Evolutionary conservation across 2,329 filamentous ascomycete species (phyloP).

Genomic region (Chrysoporthe puriensis): DNA sequence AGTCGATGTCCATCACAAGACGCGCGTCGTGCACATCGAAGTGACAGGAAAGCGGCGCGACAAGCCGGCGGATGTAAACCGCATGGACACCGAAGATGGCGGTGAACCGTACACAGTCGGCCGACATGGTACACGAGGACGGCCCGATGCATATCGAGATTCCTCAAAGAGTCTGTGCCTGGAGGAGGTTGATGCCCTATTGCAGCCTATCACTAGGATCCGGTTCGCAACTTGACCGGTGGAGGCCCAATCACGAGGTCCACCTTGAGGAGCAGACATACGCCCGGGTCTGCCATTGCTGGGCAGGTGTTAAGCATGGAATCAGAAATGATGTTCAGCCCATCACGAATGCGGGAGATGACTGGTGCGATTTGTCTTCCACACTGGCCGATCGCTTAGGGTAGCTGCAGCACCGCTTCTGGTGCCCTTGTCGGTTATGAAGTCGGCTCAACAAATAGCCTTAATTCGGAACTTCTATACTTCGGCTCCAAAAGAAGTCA

Average conservation of each 20-base stretch:
- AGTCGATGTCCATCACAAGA: neutral
- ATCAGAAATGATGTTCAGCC: slow-evolving; percentile 22
- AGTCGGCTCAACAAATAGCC: neutral
- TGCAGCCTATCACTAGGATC: slow-evolving; percentile 10
- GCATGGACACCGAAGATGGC: neutral
- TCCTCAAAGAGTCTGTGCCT: too few relatives aligned
- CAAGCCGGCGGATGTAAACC: slow-evolving; percentile 7
- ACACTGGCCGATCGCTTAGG: slow-evolving; percentile 9
- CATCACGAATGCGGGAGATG: neutral
- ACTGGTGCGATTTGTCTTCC: slow-evolving; percentile 19
- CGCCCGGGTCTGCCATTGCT: neutral
- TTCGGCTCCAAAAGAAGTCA: slow-evolving; percentile 4
- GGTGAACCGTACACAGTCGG: neutral
- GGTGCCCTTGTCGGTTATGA: neutral
- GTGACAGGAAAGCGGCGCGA: slow-evolving; percentile 12
- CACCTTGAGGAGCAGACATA: neutral
- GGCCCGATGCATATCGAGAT: neutral
- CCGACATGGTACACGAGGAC: neutral
- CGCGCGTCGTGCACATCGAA: slow-evolving; percentile 2
- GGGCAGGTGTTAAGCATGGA: slow-evolving; percentile 8
- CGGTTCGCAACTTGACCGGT: slow-evolving; percentile 4
- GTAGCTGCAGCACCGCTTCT: slow-evolving; percentile 12
- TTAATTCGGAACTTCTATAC: neutral
- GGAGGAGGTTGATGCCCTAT: neutral
- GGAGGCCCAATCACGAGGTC: slow-evolving; percentile 9